Percentiles rank a stretch among this genome's conserved stretches.
Conservation (phyloP, 148 eudicot genomes). For the Camellia japonica region DNA sequence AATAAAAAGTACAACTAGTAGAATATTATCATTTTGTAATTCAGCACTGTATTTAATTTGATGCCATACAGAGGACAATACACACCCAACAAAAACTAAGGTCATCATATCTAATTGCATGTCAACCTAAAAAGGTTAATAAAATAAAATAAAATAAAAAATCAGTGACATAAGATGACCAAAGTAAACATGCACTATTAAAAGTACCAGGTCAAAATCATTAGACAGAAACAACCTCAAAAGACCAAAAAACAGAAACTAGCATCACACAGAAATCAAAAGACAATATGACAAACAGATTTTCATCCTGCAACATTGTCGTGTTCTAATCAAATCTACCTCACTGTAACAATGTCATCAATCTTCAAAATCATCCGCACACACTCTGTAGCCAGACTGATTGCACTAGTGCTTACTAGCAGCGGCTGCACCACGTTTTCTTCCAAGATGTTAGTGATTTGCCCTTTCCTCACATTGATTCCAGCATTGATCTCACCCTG, state of each 20-base stretch:
- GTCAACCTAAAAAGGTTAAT: not conserved
- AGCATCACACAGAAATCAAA: constrained; percentile 13
- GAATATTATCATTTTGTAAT: not conserved
- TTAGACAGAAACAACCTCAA: not conserved
- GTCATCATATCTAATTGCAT: not conserved
- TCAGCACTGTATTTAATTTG: not conserved
- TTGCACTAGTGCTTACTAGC: constrained; percentile 93
- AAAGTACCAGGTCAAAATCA: constrained; percentile 1
- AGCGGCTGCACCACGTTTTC: constrained; percentile 97
- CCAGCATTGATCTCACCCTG: constrained; percentile 96
- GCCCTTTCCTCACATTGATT: constrained; percentile 98
- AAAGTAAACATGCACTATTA: not conserved
- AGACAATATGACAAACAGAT: constrained; percentile 14
- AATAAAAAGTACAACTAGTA: not conserved
- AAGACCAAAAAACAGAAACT: not conserved
- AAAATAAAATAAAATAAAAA: not conserved
- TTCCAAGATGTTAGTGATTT: constrained; percentile 87
- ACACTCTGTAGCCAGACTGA: constrained; percentile 80
- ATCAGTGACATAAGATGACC: not conserved
- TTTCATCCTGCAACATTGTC: constrained; percentile 1
- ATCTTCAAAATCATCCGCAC: constrained; percentile 99
- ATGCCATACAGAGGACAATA: not conserved
- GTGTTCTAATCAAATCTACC: constrained; percentile 42
- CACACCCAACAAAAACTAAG: not conserved
- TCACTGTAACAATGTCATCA: constrained; percentile 95